Conservation (phyloP, 2,329 filamentous ascomycete genomes). For the Bertia moriformis region DNA sequence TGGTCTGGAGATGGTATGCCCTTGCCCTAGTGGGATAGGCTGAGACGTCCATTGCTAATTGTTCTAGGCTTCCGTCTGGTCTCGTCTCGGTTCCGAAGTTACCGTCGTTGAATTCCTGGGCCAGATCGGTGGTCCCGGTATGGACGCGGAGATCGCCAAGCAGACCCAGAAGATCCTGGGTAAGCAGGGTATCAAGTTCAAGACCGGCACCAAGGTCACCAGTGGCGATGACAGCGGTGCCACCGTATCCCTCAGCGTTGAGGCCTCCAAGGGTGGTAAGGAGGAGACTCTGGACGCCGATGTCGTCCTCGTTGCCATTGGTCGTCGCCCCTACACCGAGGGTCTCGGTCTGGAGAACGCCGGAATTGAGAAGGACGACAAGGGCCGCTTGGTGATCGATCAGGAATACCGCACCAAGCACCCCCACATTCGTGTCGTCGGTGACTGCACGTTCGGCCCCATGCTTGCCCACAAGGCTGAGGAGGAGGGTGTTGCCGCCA, state of each 20-base stretch:
- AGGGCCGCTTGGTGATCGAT: constrained; percentile 90
- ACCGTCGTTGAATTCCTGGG: constrained; percentile 93
- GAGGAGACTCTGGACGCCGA: constrained; percentile 82
- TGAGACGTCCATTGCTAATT: no score
- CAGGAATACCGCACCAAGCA: constrained; percentile 97
- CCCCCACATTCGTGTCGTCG: constrained; percentile 90
- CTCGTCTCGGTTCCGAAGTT: constrained; percentile 79
- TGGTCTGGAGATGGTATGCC: constrained; percentile 75
- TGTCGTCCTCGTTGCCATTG: constrained; percentile 91
- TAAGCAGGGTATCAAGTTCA: constrained; percentile 98
- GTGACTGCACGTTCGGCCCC: constrained; percentile 90
- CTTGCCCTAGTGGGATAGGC: constrained; percentile 1
- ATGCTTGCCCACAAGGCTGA: constrained; percentile 99
- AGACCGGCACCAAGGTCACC: constrained; percentile 88
- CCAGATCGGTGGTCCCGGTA: constrained; percentile 93
- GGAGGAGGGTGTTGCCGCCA: constrained; percentile 85
- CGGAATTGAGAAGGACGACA: constrained; percentile 80
- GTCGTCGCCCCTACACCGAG: constrained; percentile 82
- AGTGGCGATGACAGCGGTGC: constrained; percentile 69
- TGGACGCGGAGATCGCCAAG: constrained; percentile 91
- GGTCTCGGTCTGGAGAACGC: constrained; percentile 90
- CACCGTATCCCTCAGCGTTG: constrained; percentile 67
- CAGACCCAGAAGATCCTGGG: constrained; percentile 77
- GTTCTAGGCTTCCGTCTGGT: constrained; percentile 72
- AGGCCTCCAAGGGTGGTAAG: constrained; percentile 94